Evolutionary conservation across 73 alveolate species (phyloP).

Genomic region (Strombidium stylifer): DNA sequence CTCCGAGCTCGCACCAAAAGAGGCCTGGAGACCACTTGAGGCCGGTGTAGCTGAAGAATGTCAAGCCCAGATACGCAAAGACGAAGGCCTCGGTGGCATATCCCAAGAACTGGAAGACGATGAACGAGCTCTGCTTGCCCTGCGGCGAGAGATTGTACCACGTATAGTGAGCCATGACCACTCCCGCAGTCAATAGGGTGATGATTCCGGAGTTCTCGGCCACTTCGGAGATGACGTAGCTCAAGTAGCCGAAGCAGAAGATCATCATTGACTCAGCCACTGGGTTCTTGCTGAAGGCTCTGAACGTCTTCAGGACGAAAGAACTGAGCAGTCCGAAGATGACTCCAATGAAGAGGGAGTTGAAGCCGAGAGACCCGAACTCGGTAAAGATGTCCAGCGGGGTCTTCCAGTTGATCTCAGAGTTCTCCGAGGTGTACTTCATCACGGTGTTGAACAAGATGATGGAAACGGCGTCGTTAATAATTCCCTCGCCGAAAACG

Average conservation of each 20-base stretch:
- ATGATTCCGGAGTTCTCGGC: slow-evolving; percentile 75
- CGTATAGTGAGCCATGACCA: slow-evolving; percentile 79
- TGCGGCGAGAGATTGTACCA: slow-evolving; percentile 82
- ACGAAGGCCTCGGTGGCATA: slow-evolving; percentile 87
- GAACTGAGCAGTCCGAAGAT: slow-evolving; percentile 67
- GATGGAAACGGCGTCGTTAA: slow-evolving; percentile 95
- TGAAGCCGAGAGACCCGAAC: slow-evolving; percentile 58
- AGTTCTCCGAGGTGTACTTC: slow-evolving; percentile 52
- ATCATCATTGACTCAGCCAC: slow-evolving; percentile 73
- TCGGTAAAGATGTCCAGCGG: slow-evolving; percentile 49
- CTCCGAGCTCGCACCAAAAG: slow-evolving; percentile 36
- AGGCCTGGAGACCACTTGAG: slow-evolving; percentile 60
- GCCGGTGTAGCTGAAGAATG: slow-evolving; percentile 65
- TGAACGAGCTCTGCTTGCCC: slow-evolving; percentile 74
- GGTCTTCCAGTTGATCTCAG: slow-evolving; percentile 45
- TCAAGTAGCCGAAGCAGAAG: slow-evolving; percentile 76
- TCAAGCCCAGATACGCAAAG: slow-evolving; percentile 84
- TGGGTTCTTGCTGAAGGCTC: slow-evolving; percentile 65
- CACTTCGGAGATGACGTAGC: slow-evolving; percentile 72
- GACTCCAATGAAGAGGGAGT: slow-evolving; percentile 73
- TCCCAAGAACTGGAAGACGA: slow-evolving; percentile 73
- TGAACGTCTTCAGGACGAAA: slow-evolving; percentile 61
- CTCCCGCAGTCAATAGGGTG: slow-evolving; percentile 72
- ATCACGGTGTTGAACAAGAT: slow-evolving; percentile 78
- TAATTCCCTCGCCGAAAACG: slow-evolving; percentile 95